Evolutionary conservation across 2,329 filamentous ascomycete genomes (phyloP), one percentile per base, ranked within the genome.

Genomic region (Fusarium sp.): DNA sequence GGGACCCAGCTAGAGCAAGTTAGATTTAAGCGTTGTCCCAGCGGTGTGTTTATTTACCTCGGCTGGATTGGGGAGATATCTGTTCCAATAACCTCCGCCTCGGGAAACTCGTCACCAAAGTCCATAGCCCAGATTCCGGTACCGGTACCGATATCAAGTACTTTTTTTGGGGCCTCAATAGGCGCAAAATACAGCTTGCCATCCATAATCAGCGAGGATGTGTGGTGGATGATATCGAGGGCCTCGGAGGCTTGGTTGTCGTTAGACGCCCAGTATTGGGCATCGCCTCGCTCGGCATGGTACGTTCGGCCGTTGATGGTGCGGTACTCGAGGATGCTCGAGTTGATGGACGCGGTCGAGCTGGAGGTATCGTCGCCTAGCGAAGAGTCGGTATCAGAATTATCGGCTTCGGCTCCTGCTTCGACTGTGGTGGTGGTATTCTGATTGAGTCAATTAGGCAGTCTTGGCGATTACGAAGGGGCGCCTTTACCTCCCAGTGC

Each of bases 31-130:
- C 1, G 8, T 3, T 8, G 12, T 18, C 7, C 16, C 11, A 3
- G 15, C 8, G 15, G 2, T 9, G 28, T 4, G 6, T 10, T 13
- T n/a, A 18, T 23, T 31, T 4, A 85, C 33, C 77, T 77, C 1
- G 86, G 85, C 71, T 88, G 86, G 10, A 87, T 86, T 1, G 86
- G 85, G 11, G 83, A 86, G 16, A 88, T 81, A 70, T 89, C 86
- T 4, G 84, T 86, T 41, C 86, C 86, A 26, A 81, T 80, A 4
- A 77, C 85, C 77, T 74, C 79, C 51, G 75, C 82, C 64, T 79
- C 72, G 4, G 84, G 84, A 36, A 82, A 83, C n/a, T 80, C 68
- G 53, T 85, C 75, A 67, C 80, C 76, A 52, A 80, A 75, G 62
- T 88, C 87, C 70, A 69, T 75, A 12, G 85, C 83, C 86, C 85